Evolutionary conservation across 2,329 filamentous ascomycete genomes (phyloP), one percentile per base, ranked within the genome.

Genomic region (Pestalotiopsis sp.): DNA sequence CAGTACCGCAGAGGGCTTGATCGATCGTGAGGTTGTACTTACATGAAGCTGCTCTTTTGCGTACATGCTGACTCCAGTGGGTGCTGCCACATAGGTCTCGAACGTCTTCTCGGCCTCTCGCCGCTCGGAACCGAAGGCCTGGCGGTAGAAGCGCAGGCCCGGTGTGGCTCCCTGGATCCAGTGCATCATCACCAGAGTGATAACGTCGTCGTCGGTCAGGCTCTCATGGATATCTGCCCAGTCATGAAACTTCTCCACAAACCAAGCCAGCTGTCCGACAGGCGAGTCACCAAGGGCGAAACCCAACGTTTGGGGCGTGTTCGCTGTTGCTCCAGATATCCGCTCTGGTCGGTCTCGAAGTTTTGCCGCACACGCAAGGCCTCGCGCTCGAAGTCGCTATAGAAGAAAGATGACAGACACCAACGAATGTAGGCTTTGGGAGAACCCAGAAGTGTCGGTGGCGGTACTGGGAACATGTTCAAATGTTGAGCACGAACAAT

Each of bases 211-310:
- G 2, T 67, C 64, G 2, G 67, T 70, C 68, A 69, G 71, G 23
- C 39, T 66, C 55, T 23, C 9, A 9, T 31, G n/a, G 23, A 57
- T 14, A 27, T 67, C 39, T 13, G 2, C 39, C 39, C 39, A 45
- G 39, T 45, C 39, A 17, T 45, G 39, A 7, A 45, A 14, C 58
- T 1, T 62, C 49, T 66, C 70, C 52, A 2, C 70, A 9, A 77
- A 76, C 76, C 73, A 79, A 23, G 72, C 74, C 9, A 73, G 69
- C 12, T 75, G 71, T 2, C 76, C 79, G 1, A 79, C 71, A 3
- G 79, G 79, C 12, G 73, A 77, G 72, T 81, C 79, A 2, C 73
- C 71, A 12, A 80, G 69, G 1, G 69, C 76, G 58, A 73, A 76
- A 2, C 71, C 74, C 1, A 77, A 31, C 4, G 74, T 76, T 60